A percentile compares a stretch with the other conserved stretches of the same genome.
phyloP scores from a whole-genome alignment of 1,139 yeast genomes.

The Groenewaldozyma sp. region DNA sequence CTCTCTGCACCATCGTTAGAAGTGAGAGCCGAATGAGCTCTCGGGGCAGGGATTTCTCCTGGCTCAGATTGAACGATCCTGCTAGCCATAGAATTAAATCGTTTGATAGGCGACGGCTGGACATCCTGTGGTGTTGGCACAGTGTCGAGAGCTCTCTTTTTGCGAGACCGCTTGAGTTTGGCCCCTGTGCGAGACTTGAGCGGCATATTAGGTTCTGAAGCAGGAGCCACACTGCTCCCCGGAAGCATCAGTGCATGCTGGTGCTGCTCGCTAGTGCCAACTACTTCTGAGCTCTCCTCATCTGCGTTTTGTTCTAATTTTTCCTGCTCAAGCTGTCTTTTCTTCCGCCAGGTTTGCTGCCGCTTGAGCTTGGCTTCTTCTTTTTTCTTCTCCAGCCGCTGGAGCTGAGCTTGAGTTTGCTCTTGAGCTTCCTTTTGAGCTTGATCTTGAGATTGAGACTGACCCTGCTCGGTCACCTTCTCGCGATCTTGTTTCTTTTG shows the following conservation, averaged over 20 bases:
- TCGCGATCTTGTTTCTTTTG: not conserved
- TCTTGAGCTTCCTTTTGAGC: not conserved
- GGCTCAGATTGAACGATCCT: not conserved
- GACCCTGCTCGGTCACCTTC: not conserved
- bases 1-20: not conserved
- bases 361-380: not conserved
- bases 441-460: not conserved
- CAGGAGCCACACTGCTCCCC: not conserved
- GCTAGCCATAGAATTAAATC: not conserved
- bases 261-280: not conserved
- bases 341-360: too few species aligned
- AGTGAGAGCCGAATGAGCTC: not conserved
- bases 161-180: not conserved
- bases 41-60: not conserved
- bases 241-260: not conserved
- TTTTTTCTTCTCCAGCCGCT: not conserved
- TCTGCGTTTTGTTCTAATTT: not conserved
- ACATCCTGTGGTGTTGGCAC: not conserved
- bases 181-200: too few species aligned
- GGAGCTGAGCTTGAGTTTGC: not conserved
- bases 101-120: slow-evolving; percentile 1
- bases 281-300: not conserved
- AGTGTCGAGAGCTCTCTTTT: not conserved
- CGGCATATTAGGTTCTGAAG: not conserved
- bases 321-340: not conserved